Conservation (phyloP, 805 yeast genomes). For the Jamesozyma spencerorum region DNA sequence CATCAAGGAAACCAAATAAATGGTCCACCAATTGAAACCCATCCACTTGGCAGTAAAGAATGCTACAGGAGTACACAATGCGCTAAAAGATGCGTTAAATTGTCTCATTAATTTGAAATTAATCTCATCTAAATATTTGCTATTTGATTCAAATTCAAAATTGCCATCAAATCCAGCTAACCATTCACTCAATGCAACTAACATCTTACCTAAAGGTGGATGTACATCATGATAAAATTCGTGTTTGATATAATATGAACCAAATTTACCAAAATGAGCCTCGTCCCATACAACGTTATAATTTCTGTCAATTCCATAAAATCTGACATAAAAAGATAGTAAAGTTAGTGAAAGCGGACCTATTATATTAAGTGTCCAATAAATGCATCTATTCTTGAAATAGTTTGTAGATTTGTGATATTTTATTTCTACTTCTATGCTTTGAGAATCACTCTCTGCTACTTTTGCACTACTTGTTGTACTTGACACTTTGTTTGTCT, state of each 20-base stretch:
- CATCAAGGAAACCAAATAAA: constrained; percentile 75
- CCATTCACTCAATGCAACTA: constrained; percentile 81
- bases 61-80: constrained; percentile 78
- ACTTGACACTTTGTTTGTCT: no score
- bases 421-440: neutral
- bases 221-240: constrained; percentile 94
- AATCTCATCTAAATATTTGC: constrained; percentile 61
- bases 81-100: constrained; percentile 77
- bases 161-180: constrained; percentile 81
- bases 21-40: constrained; percentile 60
- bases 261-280: constrained; percentile 96
- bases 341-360: constrained; percentile 52
- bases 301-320: constrained; percentile 65
- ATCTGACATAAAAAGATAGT: constrained; percentile 62
- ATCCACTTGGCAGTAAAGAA: constrained; percentile 71
- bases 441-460: no score
- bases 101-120: constrained; percentile 81
- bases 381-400: neutral
- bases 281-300: constrained; percentile 91
- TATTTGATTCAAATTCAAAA: constrained; percentile 83
- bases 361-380: neutral
- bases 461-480: no score
- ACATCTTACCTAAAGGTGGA: constrained; percentile 93
- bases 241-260: constrained; percentile 78
- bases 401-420: neutral